Evolutionary conservation across 2,329 filamentous ascomycete genomes (phyloP).

Genomic region (Didymella arachidicola): DNA sequence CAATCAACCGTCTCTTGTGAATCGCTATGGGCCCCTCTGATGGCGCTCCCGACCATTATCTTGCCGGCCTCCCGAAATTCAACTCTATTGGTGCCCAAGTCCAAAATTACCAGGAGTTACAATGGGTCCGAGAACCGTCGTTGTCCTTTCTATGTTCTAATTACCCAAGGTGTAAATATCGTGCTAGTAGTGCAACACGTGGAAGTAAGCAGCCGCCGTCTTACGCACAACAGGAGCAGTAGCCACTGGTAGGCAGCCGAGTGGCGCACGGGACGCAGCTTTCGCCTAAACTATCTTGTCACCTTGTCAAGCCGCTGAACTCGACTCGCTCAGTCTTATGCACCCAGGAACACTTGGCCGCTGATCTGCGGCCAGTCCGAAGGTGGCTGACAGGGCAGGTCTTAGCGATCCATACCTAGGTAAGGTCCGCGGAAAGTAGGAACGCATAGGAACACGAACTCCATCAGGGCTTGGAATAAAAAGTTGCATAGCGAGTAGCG

Average conservation of each 20-base stretch:
- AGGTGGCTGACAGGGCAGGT: background rate
- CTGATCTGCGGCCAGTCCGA: background rate
- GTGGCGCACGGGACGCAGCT: background rate
- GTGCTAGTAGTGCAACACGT: background rate
- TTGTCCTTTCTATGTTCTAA: background rate
- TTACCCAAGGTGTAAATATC: background rate
- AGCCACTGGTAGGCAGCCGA: background rate
- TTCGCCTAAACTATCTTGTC: background rate
- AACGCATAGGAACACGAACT: background rate
- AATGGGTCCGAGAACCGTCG: too few relatives aligned
- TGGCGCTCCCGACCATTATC: background rate
- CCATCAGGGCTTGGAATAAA: background rate
- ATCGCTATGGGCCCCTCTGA: too few relatives aligned
- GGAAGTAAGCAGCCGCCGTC: conserved; percentile 6
- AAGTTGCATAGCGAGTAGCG: background rate
- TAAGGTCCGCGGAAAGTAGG: background rate
- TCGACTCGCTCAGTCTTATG: background rate
- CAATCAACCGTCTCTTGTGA: background rate
- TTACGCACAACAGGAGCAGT: background rate
- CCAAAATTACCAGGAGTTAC: background rate
- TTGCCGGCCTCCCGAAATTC: background rate
- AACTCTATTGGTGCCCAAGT: background rate
- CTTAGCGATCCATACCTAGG: background rate
- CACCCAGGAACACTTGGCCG: background rate
- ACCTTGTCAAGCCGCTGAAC: background rate